phyloP scores from a whole-genome alignment of 2,329 filamentous ascomycete species.

The Pyricularia sp. region DNA sequence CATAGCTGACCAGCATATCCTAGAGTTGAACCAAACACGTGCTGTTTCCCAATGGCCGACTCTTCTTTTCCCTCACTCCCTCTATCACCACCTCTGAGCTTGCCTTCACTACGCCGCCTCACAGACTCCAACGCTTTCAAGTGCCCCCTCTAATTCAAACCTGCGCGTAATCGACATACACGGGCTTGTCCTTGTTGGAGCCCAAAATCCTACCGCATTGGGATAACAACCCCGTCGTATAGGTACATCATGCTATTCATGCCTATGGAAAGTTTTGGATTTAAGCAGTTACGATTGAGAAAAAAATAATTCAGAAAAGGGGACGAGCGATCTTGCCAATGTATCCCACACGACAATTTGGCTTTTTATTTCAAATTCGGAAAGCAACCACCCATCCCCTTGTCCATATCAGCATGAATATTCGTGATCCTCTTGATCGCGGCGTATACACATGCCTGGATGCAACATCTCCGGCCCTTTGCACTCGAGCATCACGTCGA shows the following conservation, averaged over 20 bases:
- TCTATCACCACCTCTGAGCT: too few relatives aligned
- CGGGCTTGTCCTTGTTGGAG: conserved; percentile 30
- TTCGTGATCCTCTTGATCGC: too few relatives aligned
- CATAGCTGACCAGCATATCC: neutral
- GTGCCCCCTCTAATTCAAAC: conserved; percentile 11
- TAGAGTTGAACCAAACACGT: neutral
- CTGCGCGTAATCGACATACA: conserved; percentile 25
- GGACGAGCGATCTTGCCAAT: too few relatives aligned
- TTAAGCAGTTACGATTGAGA: conserved; percentile 40
- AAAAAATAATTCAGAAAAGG: conserved; percentile 33
- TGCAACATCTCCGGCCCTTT: too few relatives aligned
- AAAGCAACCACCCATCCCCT: too few relatives aligned
- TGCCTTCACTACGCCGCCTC: too few relatives aligned
- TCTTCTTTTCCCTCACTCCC: conserved; percentile 3
- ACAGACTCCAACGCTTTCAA: too few relatives aligned
- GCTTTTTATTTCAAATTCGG: too few relatives aligned
- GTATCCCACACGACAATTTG: too few relatives aligned
- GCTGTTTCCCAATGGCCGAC: neutral
- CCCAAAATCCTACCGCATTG: conserved; percentile 34
- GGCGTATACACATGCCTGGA: too few relatives aligned
- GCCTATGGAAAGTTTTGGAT: conserved; percentile 33
- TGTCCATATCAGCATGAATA: too few relatives aligned
- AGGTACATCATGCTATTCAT: conserved; percentile 39
- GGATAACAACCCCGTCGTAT: conserved; percentile 40
- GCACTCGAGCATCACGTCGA: too few relatives aligned